Base-by-base conservation (phyloP, 257 asterid species). In the Marsdenia floribunda region DNA sequence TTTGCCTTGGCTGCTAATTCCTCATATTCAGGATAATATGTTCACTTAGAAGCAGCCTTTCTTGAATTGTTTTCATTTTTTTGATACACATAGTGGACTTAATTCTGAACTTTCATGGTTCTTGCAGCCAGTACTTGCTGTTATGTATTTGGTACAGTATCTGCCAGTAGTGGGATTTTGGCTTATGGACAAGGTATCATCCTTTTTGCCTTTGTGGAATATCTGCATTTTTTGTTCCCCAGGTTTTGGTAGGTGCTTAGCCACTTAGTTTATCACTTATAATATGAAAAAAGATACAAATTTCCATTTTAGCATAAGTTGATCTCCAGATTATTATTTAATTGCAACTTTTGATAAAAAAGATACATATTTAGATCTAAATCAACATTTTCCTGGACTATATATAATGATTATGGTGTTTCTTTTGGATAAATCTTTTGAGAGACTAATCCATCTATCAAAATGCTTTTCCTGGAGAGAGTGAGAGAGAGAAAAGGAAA, bases 151-250 rank as follows among this genome's bases (percentile, higher is more conserved):
- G 82, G 88, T 87, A 82, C 99, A 94, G 82, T 92, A 94, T 83
- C 75, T 83, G 82, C 98, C 99, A 14, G 75, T 90, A 18, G 76
- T 89, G 67, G 99, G 98, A 70, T 91, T 81, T 82, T 92, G 99
- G 99, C 93, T 94, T 80, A 92, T 94, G 99, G 99, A 94, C 86
- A 92, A 85, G 98, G 99, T 94, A 87, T 19, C 18, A 47, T 71
- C 67, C 46, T 59, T 11, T 49, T 63, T 12, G 54, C 21, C 57
- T 16, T 49, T 19, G 12, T 38, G 55, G 47, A 77, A 72, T 3
- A 46, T 52, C 52, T 71, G 12, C 12, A 6, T 35, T 13, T 60
- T 8, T 11, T 53, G 3, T 38, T 38, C 10, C 11, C 38, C 50
- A 18, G 19, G 49, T 18, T 35, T 37, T 18, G 0, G 12, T 65